Base-by-base conservation (phyloP, 805 yeast genomes). In the Tetrapisispora pingtungensis region DNA sequence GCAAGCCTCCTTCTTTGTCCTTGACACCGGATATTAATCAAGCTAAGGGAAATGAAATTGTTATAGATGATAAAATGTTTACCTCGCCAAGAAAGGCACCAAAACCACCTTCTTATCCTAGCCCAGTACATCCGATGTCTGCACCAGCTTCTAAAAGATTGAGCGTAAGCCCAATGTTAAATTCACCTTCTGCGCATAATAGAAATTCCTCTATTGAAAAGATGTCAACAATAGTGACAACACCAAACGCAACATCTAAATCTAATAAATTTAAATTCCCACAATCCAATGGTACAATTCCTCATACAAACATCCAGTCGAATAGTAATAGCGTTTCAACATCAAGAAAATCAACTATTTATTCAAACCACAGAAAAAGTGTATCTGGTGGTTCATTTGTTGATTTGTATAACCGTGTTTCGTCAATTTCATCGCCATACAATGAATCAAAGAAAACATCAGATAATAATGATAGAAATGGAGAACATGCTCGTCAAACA, bases 31-130 rank as follows among this genome's bases (percentile, higher is more conserved):
- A 28, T 15, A 24, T 49, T 3, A 28, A 18, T 17, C 32, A 20
- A n/a, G 5, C 35, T 37, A 38, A 34, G 12, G 37, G 41, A 7
- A 46, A 46, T n/a, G 42, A 43, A 12, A 41, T 47, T 2, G 17
- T 41, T 22, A 45, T 32, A 12, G 50, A 52, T 28, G 53, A 46
- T 39, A 52, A 59, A 8, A 59, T 69, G 31, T 81, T 80, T 56
- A 62, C 71, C 17, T 80, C 87, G 0, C 86, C 87, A n/a, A 70
- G 87, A 62, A 78, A 69, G 53, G 84, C 87, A 0, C 89, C 89
- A 1, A 73, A 72, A 42, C 87, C 87, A 0, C 88, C 88, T 3
- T 54, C 70, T 1, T 64, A 62, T 27, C 71, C 73, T 36, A 66
- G 71, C 30, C 74, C 74, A 4, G 66, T 67, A 3, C 67, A 65